These are phyloP conservation scores for Evernia prunastri DNA, from an alignment of 495 filamentous ascomycete genomes.

Conservation along the genomic window DNA sequence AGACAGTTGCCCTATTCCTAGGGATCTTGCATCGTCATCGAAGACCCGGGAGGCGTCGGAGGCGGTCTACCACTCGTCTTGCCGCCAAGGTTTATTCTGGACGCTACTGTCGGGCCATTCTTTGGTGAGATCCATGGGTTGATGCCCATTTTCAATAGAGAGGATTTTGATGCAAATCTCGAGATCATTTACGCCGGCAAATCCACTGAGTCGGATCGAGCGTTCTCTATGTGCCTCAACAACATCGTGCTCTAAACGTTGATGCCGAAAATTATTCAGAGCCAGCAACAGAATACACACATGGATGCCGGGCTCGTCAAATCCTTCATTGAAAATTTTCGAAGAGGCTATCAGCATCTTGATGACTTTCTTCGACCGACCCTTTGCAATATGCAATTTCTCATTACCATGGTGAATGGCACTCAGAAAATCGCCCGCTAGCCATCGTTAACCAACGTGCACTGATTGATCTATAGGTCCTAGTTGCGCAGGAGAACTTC, in stretches of 20 bases:
- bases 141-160: slow-evolving; percentile 3
- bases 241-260: background rate
- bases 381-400: background rate
- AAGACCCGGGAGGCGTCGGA: no score
- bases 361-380: background rate
- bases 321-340: slow-evolving; percentile 3
- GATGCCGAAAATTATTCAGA: background rate
- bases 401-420: slow-evolving; percentile 1
- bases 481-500: slow-evolving; percentile 6
- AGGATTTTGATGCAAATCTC: background rate
- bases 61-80: slow-evolving; percentile 2
- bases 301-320: slow-evolving; percentile 2
- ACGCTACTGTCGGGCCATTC: background rate
- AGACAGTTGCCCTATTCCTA: no score
- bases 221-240: background rate
- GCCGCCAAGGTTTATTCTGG: background rate
- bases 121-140: background rate
- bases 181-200: background rate
- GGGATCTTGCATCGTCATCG: no score
- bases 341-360: slow-evolving; percentile 1
- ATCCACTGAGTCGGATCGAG: background rate
- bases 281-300: slow-evolving; percentile 1
- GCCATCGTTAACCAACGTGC: background rate
- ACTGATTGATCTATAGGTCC: background rate
- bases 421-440: background rate